Base-by-base conservation (phyloP, 2,329 filamentous ascomycete genomes). In the Penicillium sumatraense region DNA sequence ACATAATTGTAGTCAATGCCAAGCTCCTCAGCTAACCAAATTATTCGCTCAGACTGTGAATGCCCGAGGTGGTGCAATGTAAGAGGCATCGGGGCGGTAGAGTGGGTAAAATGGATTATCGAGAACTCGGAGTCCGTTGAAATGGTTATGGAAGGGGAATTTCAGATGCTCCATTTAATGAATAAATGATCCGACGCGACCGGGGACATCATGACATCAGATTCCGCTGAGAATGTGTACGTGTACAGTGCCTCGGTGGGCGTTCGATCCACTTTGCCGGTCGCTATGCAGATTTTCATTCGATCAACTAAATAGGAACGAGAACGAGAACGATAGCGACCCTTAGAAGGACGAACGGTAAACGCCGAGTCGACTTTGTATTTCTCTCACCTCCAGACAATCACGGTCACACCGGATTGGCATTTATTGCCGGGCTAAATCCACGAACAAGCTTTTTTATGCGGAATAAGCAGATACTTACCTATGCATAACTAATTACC, bases 21-120 rank as follows among this genome's bases (percentile, higher is more conserved):
- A 33, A 65, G 63, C 29, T 65, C 63, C 44, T 66, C 63, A 13
- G 61, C 62, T 27, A 66, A 62, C 62, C 63, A 66, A 41, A 66
- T 53, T 8, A 66, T 61, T 33, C 63, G 63, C 60, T 66, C 63
- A 29, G 63, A 66, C 49, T 66, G 63, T 23, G 62, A 64, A 23
- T 54, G 51, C 33, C 58, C 55, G 16, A 66, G 44, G 44, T 64
- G 60, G 40, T 64, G 63, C 13, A 66, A 54, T 21, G 56, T 64
- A 16, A 66, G 35, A 14, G 62, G 60, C 63, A 65, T 65, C 13
- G 21, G 50, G 42, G 31, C 20, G 23, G 21, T 26, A 9, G 21
- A n/a, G 44, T 5, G 26, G n/a, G 21, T 26, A n/a, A n/a, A n/a
- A n/a, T n/a, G n/a, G n/a, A n/a, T n/a, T n/a, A n/a, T n/a, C n/a